Percentiles rank a stretch among this genome's conserved stretches.
phyloP scores from a whole-genome alignment of 345 rosid species.

The Carallia pectinifolia region DNA sequence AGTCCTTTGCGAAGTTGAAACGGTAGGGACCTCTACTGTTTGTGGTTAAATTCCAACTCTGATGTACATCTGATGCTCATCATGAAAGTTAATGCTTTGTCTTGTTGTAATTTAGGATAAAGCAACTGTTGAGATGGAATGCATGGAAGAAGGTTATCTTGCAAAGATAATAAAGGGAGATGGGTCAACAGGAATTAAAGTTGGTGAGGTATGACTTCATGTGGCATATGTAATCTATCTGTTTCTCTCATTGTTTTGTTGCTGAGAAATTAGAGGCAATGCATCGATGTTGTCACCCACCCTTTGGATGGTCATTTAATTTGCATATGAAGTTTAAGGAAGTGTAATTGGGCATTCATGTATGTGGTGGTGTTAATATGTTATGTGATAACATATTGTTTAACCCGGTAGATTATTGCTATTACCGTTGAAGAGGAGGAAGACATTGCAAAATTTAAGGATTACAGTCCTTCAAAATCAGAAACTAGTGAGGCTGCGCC shows the following conservation, averaged over 20 bases:
- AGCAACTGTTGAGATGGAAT: slow-evolving; percentile 98
- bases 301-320: not conserved
- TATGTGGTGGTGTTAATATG: not conserved
- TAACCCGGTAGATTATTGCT: slow-evolving; percentile 60
- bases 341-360: not conserved
- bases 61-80: slow-evolving; percentile 8
- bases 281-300: not conserved
- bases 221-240: not conserved
- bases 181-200: slow-evolving; percentile 91
- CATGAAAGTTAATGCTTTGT: slow-evolving; percentile 6
- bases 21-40: slow-evolving; percentile 46
- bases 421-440: slow-evolving; percentile 90
- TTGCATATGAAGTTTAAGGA: not conserved
- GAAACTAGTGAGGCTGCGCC: slow-evolving; percentile 33
- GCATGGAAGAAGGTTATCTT: slow-evolving; percentile 98
- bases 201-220: slow-evolving; percentile 71
- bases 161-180: slow-evolving; percentile 88
- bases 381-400: not conserved
- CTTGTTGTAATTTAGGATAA: slow-evolving; percentile 56
- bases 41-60: slow-evolving; percentile 7
- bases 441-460: slow-evolving; percentile 80
- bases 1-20: slow-evolving; percentile 98
- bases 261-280: not conserved
- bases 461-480: slow-evolving; percentile 68
- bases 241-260: not conserved